These are phyloP conservation scores for Suhomyces terraborum DNA, from an alignment of 1,139 yeast species.

Conservation along the genomic window DNA sequence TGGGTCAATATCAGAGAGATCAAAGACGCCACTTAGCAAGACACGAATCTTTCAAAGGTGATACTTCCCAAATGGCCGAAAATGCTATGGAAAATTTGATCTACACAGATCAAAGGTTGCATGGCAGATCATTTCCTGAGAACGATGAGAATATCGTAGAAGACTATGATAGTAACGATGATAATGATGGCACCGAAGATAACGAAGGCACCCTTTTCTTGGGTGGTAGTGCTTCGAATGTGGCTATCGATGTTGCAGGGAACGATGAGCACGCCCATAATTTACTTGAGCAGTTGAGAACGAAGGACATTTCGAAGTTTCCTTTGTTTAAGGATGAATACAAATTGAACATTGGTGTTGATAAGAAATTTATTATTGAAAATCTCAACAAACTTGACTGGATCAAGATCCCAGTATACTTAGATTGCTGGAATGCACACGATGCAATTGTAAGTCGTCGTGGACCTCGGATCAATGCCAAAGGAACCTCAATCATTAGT, in stretches of 20 bases:
- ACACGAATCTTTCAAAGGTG: slow-evolving; percentile 47
- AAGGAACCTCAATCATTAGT: slow-evolving; percentile 55
- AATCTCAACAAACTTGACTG: slow-evolving; percentile 60
- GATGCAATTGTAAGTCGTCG: slow-evolving; percentile 71
- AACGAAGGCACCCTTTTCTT: slow-evolving; percentile 6
- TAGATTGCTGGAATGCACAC: slow-evolving; percentile 70
- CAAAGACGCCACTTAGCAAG: slow-evolving; percentile 29
- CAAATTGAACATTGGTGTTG: slow-evolving; percentile 43
- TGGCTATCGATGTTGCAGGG: slow-evolving; percentile 27
- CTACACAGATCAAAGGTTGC: slow-evolving; percentile 39
- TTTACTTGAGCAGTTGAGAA: slow-evolving; percentile 23
- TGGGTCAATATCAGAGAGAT: slow-evolving; percentile 35
- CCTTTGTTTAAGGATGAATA: slow-evolving; percentile 33
- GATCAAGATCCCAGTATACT: slow-evolving; percentile 65
- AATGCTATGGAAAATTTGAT: slow-evolving; percentile 42
- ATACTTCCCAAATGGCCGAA: slow-evolving; percentile 43
- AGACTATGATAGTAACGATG: slow-evolving; percentile 18
- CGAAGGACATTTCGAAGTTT: slow-evolving; percentile 23
- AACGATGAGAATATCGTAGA: slow-evolving; percentile 12
- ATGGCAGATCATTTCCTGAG: slow-evolving; percentile 12
- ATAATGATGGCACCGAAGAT: slow-evolving; percentile 16
- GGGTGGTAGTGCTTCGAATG: slow-evolving; percentile 11
- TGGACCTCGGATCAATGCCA: slow-evolving; percentile 56
- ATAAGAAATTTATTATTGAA: slow-evolving; percentile 44
- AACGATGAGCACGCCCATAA: slow-evolving; percentile 30